A percentile compares a stretch with the other conserved stretches of the same genome.
Evolutionary conservation across 225 moss, liverwort and hornwort species (phyloP).

Genomic region (Marchantia polymorpha): DNA sequence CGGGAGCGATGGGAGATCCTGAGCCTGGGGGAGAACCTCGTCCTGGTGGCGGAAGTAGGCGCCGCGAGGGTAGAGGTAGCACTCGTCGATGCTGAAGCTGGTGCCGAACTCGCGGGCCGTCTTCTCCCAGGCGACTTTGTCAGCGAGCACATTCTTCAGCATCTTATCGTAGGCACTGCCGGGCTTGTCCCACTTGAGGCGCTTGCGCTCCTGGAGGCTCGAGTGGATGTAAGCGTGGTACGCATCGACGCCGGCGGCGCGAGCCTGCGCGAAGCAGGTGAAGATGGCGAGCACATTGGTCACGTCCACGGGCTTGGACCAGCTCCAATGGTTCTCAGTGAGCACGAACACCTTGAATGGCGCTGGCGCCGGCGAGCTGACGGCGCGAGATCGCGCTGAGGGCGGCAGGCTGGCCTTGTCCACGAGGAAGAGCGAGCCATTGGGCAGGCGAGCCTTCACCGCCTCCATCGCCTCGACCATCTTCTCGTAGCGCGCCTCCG

Average conservation of each 20-base stretch:
- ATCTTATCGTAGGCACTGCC: constrained; percentile 10
- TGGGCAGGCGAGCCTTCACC: neutral
- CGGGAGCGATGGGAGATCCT: neutral
- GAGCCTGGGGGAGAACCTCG: neutral
- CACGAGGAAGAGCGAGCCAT: constrained; percentile 16
- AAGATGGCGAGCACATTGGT: constrained; percentile 7
- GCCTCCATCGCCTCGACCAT: constrained; percentile 14
- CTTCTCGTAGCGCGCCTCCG: constrained; percentile 9
- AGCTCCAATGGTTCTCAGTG: constrained; percentile 14
- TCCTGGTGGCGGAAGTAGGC: constrained; percentile 13
- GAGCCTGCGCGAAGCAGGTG: constrained; percentile 5
- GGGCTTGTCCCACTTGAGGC: constrained; percentile 11
- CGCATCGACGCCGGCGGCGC: constrained; percentile 8
- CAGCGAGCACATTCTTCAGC: constrained; percentile 9
- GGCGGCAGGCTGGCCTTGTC: constrained; percentile 18
- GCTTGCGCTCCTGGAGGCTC: constrained; percentile 6
- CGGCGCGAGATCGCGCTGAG: constrained; percentile 10
- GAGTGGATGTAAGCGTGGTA: constrained; percentile 15
- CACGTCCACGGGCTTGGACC: constrained; percentile 5
- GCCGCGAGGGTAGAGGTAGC: constrained; percentile 11
- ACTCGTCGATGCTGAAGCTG: constrained; percentile 17
- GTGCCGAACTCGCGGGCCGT: constrained; percentile 1
- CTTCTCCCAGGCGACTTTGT: constrained; percentile 18
- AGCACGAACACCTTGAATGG: constrained; percentile 12
- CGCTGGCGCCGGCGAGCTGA: neutral